A percentile compares a stretch with the other conserved stretches of the same genome.
These are phyloP conservation scores for Chalaropsis thielavioides DNA, from an alignment of 2,329 filamentous ascomycete species.

Conservation along the genomic window DNA sequence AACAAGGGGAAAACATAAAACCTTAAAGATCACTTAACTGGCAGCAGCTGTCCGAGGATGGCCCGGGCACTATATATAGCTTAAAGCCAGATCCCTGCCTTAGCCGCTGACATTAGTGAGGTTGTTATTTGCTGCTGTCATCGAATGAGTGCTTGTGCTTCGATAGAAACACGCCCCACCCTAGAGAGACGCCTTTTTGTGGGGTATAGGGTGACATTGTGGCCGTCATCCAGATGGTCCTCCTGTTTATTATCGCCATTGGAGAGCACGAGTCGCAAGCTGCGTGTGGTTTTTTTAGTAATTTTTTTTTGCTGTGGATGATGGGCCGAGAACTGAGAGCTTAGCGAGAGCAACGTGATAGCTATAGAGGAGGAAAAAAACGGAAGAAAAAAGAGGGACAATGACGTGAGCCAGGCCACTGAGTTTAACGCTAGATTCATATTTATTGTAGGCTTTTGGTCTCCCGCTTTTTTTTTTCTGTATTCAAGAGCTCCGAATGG, in stretches of 20 bases:
- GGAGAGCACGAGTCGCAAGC: neutral
- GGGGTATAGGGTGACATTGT: neutral
- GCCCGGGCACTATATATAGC: neutral
- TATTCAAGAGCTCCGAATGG: neutral
- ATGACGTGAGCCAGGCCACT: too few relatives aligned
- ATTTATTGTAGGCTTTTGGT: neutral
- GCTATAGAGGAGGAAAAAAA: neutral
- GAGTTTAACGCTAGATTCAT: too few relatives aligned
- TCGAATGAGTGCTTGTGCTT: neutral
- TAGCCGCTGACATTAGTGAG: neutral
- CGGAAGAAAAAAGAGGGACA: neutral
- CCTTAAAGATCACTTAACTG: neutral
- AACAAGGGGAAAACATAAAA: too few relatives aligned
- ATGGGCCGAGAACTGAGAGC: neutral
- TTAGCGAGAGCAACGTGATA: neutral
- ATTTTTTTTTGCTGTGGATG: neutral
- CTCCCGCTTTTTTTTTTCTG: too few relatives aligned
- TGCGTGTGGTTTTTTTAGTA: neutral
- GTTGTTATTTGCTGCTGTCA: conserved; percentile 4
- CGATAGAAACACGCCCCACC: neutral
- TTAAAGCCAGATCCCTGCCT: neutral
- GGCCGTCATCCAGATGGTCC: neutral
- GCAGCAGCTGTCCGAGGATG: neutral
- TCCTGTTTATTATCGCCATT: neutral
- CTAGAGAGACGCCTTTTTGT: neutral